Percentiles rank a stretch among this genome's conserved stretches.
These are phyloP conservation scores for Cyberlindnera maclurae DNA, from an alignment of 805 yeast species.

Conservation along the genomic window DNA sequence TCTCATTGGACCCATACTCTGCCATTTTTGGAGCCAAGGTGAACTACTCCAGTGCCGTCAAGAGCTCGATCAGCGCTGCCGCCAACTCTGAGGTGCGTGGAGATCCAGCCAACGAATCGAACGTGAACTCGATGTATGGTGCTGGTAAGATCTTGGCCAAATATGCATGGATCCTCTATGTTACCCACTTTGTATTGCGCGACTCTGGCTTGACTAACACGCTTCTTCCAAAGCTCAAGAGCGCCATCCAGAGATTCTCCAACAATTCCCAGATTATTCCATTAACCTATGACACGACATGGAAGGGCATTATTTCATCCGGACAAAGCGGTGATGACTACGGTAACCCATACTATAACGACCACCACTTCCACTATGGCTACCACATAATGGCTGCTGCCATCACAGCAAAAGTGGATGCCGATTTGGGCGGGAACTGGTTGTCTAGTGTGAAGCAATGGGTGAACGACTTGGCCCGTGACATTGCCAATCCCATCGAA, in stretches of 20 bases:
- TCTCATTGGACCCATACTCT: conserved; percentile 41
- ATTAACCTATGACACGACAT: conserved; percentile 67
- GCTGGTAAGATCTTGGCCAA: conserved; percentile 86
- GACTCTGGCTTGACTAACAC: conserved; percentile 44
- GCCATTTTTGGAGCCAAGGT: conserved; percentile 24
- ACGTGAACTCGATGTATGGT: conserved; percentile 79
- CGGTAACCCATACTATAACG: conserved; percentile 66
- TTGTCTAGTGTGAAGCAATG: conserved; percentile 41
- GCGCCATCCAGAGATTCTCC: conserved; percentile 64
- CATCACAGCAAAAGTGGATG: conserved; percentile 49
- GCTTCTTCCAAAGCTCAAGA: conserved; percentile 52
- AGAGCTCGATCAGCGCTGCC: conserved; percentile 26
- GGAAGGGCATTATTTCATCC: conserved; percentile 73
- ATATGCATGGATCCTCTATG: conserved; percentile 80
- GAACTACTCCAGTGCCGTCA: conserved; percentile 25
- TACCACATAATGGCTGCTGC: conserved; percentile 71
- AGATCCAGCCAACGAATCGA: conserved; percentile 40
- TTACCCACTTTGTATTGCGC: conserved; percentile 56
- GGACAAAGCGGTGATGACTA: conserved; percentile 59
- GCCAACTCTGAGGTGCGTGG: conserved; percentile 30
- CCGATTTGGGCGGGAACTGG: conserved; percentile 46
- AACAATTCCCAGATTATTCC: conserved; percentile 65
- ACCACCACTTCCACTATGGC: conserved; percentile 74
- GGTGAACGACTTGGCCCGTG: conserved; percentile 55
- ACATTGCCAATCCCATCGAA: conserved; percentile 53